Base-by-base conservation (phyloP, 2,329 filamentous ascomycete species). In the Monosporascus sp. region DNA sequence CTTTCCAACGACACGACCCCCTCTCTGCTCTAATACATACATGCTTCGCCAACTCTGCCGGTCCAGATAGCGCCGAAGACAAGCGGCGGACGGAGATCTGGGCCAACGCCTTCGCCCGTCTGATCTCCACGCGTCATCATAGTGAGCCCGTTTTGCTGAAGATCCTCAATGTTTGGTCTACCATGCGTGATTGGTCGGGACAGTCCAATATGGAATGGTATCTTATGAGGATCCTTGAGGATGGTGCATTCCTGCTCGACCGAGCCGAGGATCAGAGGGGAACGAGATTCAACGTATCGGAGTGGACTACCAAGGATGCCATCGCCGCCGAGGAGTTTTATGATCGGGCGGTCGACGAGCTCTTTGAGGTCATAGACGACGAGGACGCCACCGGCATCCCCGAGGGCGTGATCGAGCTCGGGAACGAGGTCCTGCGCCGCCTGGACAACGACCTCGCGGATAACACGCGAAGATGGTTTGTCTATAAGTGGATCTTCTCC, bases 401-500 rank as follows among this genome's bases (percentile, higher is more conserved):
- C 3, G 85, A 89, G 63, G 89, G 90, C 52, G 85, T 94, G 20
- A 74, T 97, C 65, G 87, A 91, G 65, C 82, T 99, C 60, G 89
- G 90, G 58, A 89, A 88, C 68, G 89, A 90, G 57, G 90, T 97
- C 54, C 74, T 96, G 45, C 80, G 81, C 54, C 91, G 91, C 63
- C 75, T 96, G 54, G 85, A 89, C 58, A 79, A 79, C 59, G 85
- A 87, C 60, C 82, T 82, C 58, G 84, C 89, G 56, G 85, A 88
- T 59, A 84, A 83, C 60, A 90, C 90, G 39, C 84, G 90, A 57
- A 85, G 85, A 61, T 95, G 92, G 75, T 81, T 97, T 59, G 85
- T 97, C 57, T 89, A 87, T 63, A 88, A 92, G 66, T 99, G 93
- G 85, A 85, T 97, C 57, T 96, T 97, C 68, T 88, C 90, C 57